Base-by-base conservation (phyloP, 2,329 filamentous ascomycete species). In the Colletotrichum sp. region DNA sequence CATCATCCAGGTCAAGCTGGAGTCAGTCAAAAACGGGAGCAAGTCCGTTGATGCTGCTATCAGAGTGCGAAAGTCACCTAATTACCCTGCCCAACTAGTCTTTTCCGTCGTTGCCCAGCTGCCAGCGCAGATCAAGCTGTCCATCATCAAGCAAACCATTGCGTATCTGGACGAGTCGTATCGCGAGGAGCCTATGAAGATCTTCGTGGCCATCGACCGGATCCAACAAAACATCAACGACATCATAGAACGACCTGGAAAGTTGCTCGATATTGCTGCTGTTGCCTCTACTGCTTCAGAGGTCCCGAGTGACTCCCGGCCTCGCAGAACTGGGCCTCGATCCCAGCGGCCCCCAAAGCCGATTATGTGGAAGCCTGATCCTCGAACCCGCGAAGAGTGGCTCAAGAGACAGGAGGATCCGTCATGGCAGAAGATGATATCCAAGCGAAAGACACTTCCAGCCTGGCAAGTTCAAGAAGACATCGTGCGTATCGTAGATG, bases 61-160 rank as follows among this genome's bases (percentile, higher is more conserved):
- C 3, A 93, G 95, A 80, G 92, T 96, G 76, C 92, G 94, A 73
- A 94, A 90, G 78, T 92, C 95, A 2, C 90, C 90, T 4, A 88
- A 90, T 63, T 99, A 98, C 83, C 97, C 97, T 1, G 89, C 80
- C 80, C 90, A 83, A 84, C 91, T 86, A 88, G 90, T 97, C 12
- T 86, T 98, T 43, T 92, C 93, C 4, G 88, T 98, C 16, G 84
- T 91, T 62, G 89, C 92, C 30, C 90, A 91, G 13, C 89, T 98
- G 14, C 97, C 97, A 24, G 95, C 97, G 5, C 98, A 99, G 81
- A 97, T 98, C 81, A 95, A 96, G 76, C 88, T 99, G 13, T 98
- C 96, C 80, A 93, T 98, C 48, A 91, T 97, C 79, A 93, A 95
- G 79, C 93, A 94, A 83, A 92, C 93, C 3, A 86, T 98, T 7